Base-by-base conservation (phyloP, 441 rosid genomes). In the Isatis lusitanica region DNA sequence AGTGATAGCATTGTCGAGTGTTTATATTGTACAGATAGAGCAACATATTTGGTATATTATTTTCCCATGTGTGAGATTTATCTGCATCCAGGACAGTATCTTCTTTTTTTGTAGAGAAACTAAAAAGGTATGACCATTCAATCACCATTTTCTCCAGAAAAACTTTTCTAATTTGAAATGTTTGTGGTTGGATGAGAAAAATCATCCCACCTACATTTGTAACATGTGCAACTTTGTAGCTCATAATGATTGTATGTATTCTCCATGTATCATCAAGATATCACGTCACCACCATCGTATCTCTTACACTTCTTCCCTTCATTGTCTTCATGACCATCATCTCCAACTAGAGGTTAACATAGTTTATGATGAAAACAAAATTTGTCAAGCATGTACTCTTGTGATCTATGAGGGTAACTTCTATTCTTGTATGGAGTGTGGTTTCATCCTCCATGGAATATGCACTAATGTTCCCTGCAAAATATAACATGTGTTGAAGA, bases 201-300 rank as follows among this genome's bases (percentile, higher is more conserved):
- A 0, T 0, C 1, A 3, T 18, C 28, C 38, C 38, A 44, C 89
- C 50, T 80, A 83, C 77, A 80, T 84, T 15, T 36, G 85, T 69
- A 11, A 50, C 10, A 2, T 3, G 18, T 74, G 82, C 53, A 28
- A 50, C 31, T 66, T 74, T 12, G 16, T 70, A 18, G 39, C 64
- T 11, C 82, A 78, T 40, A 24, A 42, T 0, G 51, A 74, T 16
- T 78, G 81, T 39, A 69, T 63, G 56, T 6, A 75, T 13, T 64
- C 72, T 0, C 78, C 72, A 13, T 5, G 9, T 3, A 16, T 60
- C 15, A 59, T 78, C 47, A 64, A 64, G 53, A 68, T 74, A 17
- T 9, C 31, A 1, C 47, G 66, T 9, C 78, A 78, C 59, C 47
- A 63, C 1, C 78, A 78, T 30, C 73, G 55, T 7, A 11, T 64